Conservation (phyloP, 768 basidiomycete genomes). For the Kwoniella bestiolae region DNA sequence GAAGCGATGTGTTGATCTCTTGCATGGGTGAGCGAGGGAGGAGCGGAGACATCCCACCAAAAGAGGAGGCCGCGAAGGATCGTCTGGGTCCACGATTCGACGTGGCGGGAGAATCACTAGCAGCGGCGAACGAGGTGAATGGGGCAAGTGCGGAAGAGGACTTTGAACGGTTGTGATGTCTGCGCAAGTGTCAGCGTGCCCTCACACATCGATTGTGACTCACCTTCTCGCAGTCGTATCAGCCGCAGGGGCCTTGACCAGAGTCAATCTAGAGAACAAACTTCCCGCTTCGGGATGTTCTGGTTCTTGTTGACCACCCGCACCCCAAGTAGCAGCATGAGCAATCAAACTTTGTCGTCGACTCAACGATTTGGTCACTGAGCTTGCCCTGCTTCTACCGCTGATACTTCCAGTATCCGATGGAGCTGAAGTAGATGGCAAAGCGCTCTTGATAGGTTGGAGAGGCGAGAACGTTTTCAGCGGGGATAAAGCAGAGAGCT, state of each 20-base stretch:
- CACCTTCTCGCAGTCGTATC: constrained; percentile 8
- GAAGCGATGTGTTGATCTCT: constrained; percentile 15
- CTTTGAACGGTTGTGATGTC: constrained; percentile 42
- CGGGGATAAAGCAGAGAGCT: constrained; percentile 49
- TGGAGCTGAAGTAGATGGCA: constrained; percentile 13
- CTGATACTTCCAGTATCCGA: constrained; percentile 23
- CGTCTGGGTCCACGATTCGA: constrained; percentile 46
- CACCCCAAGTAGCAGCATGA: constrained; percentile 35
- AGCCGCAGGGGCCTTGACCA: constrained; percentile 51
- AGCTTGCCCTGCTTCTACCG: constrained; percentile 32
- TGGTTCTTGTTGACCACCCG: constrained; percentile 28
- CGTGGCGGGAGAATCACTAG: constrained; percentile 35
- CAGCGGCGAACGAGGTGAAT: constrained; percentile 23
- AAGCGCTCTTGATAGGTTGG: constrained; percentile 20
- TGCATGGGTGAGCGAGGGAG: constrained; percentile 27
- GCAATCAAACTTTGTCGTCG: constrained; percentile 44
- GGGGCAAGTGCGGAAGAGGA: constrained; percentile 48
- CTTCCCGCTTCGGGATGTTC: constrained; percentile 1
- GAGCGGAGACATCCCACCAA: constrained; percentile 38
- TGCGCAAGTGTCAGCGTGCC: no score
- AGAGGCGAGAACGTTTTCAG: constrained; percentile 54
- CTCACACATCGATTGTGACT: neutral
- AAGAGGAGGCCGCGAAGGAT: constrained; percentile 48
- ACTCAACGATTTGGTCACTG: constrained; percentile 40
- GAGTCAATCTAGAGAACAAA: constrained; percentile 47